Evolutionary conservation across 805 yeast species (phyloP).

Genomic region (Sugiyamaella americana): DNA sequence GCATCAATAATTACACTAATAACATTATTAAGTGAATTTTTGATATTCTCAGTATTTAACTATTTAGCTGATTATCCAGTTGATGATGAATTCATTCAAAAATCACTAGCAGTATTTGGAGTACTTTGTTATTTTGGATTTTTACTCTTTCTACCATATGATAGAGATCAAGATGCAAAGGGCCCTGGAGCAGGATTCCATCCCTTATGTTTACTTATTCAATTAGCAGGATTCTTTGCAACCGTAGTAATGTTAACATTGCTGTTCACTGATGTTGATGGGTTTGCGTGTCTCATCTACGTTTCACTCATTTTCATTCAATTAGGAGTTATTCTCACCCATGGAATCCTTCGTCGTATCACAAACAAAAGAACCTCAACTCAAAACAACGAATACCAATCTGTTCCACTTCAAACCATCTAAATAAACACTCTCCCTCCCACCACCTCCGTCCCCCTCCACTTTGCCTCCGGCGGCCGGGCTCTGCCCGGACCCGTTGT

Average conservation of each 20-base stretch:
- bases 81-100: background rate
- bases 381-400: conserved; percentile 12
- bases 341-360: background rate
- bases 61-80: background rate
- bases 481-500: too few relatives aligned
- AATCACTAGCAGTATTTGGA: background rate
- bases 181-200: conserved; percentile 16
- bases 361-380: background rate
- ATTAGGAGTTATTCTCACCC: background rate
- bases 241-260: conserved; percentile 13
- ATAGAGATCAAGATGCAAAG: conserved; percentile 9
- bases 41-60: background rate
- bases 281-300: conserved; percentile 11
- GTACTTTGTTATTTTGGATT: background rate
- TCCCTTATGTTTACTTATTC: conserved; percentile 21
- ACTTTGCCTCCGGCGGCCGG: too few relatives aligned
- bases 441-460: too few relatives aligned
- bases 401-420: conserved; percentile 6
- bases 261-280: conserved; percentile 18
- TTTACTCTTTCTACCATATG: conserved; percentile 5
- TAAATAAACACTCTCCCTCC: too few relatives aligned
- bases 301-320: conserved; percentile 5
- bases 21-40: background rate
- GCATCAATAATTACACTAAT: background rate
- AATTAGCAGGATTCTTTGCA: conserved; percentile 20